Evolutionary conservation across 2,329 filamentous ascomycete genomes (phyloP).

Genomic region (Diaporthe ampelina): DNA sequence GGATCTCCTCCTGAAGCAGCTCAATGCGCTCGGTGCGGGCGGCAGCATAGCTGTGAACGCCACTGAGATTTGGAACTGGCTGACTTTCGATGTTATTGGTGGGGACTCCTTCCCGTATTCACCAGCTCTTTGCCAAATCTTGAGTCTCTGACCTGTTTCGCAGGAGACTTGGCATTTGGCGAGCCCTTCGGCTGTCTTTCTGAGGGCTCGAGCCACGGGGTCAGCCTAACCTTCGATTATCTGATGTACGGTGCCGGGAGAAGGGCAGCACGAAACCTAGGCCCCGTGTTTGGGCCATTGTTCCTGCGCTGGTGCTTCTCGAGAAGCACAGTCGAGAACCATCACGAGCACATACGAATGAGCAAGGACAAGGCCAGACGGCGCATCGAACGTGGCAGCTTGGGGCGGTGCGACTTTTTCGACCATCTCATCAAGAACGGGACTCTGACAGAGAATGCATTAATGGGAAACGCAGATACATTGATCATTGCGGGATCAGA

Average conservation of each 20-base stretch:
- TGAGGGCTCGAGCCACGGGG: slow-evolving; percentile 45
- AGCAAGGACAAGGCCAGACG: slow-evolving; percentile 43
- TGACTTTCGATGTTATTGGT: slow-evolving; percentile 56
- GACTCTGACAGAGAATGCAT: slow-evolving; percentile 41
- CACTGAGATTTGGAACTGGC: slow-evolving; percentile 49
- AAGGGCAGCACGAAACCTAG: slow-evolving; percentile 40
- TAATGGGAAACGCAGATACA: slow-evolving; percentile 43
- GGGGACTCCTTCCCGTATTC: neutral
- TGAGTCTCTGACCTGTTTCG: neutral
- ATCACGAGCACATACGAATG: slow-evolving; percentile 44
- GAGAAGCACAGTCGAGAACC: slow-evolving; percentile 36
- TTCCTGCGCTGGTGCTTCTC: slow-evolving; percentile 18
- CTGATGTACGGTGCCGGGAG: slow-evolving; percentile 45
- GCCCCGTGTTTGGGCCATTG: neutral
- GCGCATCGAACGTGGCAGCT: slow-evolving; percentile 42
- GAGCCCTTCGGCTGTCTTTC: slow-evolving; percentile 55
- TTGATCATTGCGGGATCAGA: slow-evolving; percentile 52
- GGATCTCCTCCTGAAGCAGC: slow-evolving; percentile 43
- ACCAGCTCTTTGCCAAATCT: neutral
- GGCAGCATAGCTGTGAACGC: slow-evolving; percentile 44
- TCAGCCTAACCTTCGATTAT: slow-evolving; percentile 46
- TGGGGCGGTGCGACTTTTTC: slow-evolving; percentile 43
- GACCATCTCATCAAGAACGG: slow-evolving; percentile 42
- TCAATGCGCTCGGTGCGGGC: slow-evolving; percentile 38
- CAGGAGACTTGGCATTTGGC: slow-evolving; percentile 58